Evolutionary conservation across 2,329 filamentous ascomycete genomes (phyloP).

Genomic region (Samsoniella hepiali): DNA sequence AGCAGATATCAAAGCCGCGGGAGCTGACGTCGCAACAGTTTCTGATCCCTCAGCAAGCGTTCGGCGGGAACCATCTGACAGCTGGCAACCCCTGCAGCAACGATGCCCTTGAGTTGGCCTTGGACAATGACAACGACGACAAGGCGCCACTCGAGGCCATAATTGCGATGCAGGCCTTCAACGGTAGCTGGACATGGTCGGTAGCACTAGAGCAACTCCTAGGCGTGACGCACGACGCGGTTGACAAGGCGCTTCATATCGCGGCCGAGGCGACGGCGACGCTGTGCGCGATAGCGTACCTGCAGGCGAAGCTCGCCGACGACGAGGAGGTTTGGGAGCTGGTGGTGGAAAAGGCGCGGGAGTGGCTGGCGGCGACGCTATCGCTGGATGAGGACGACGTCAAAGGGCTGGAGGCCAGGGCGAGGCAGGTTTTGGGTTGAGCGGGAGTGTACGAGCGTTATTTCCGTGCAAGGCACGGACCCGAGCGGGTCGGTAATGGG

Average conservation of each 20-base stretch:
- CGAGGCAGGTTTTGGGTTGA: background rate
- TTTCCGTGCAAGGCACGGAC: background rate
- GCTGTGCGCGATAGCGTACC: slow-evolving; percentile 29
- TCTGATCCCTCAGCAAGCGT: no score
- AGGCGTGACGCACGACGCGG: slow-evolving; percentile 21
- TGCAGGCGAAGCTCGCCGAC: slow-evolving; percentile 43
- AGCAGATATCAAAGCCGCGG: no score
- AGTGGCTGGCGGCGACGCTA: slow-evolving; percentile 40
- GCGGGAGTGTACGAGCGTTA: background rate
- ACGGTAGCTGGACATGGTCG: slow-evolving; percentile 49
- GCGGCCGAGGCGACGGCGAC: slow-evolving; percentile 27
- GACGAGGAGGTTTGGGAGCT: slow-evolving; percentile 61
- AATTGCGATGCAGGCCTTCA: slow-evolving; percentile 54
- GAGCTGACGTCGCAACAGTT: background rate
- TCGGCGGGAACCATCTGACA: background rate
- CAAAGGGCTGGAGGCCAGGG: slow-evolving; percentile 20
- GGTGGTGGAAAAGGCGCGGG: slow-evolving; percentile 57
- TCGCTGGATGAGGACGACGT: slow-evolving; percentile 20
- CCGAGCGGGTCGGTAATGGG: background rate
- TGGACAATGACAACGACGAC: background rate
- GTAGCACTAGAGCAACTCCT: slow-evolving; percentile 28
- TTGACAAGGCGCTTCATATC: background rate
- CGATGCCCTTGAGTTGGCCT: no score
- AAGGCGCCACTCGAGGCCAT: slow-evolving; percentile 33
- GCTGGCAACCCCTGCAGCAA: background rate